Evolutionary conservation across 768 basidiomycete genomes (phyloP).

Genomic region (Suillus subluteus): DNA sequence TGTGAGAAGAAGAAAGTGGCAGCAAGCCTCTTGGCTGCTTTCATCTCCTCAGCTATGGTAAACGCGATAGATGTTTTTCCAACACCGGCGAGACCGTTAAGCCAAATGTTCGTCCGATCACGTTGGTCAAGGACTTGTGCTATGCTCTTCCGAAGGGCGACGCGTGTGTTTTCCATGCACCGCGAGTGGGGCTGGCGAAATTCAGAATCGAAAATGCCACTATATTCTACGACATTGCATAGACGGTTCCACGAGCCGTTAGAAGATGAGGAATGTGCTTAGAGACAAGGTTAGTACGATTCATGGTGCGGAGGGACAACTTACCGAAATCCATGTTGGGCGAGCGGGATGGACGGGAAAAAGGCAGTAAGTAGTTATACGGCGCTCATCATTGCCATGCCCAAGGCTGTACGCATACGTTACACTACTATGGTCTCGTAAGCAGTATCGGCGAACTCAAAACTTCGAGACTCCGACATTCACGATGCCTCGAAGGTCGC

Average conservation of each 20-base stretch:
- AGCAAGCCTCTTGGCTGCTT: slow-evolving; percentile 15
- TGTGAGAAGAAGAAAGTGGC: slow-evolving; percentile 24
- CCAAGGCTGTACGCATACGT: too few species aligned
- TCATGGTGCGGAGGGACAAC: not conserved
- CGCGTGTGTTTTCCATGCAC: not conserved
- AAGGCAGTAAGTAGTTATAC: too few species aligned
- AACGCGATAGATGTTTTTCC: not conserved
- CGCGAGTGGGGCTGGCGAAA: not conserved
- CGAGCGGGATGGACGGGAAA: too few species aligned
- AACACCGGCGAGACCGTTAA: not conserved
- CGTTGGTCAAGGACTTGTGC: not conserved
- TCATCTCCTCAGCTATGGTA: not conserved
- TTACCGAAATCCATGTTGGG: not conserved
- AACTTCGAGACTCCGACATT: too few species aligned
- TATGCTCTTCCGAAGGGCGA: not conserved
- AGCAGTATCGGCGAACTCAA: too few species aligned
- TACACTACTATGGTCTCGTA: too few species aligned
- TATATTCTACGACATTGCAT: not conserved
- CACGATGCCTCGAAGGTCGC: too few species aligned
- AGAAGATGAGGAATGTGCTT: not conserved
- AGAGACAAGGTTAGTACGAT: not conserved
- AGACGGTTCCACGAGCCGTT: not conserved
- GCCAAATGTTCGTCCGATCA: not conserved
- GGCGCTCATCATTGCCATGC: too few species aligned
- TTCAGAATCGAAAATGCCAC: slow-evolving; percentile 1